phyloP scores from a whole-genome alignment of 2,329 filamentous ascomycete genomes.

The Exophiala lecanii-corni region DNA sequence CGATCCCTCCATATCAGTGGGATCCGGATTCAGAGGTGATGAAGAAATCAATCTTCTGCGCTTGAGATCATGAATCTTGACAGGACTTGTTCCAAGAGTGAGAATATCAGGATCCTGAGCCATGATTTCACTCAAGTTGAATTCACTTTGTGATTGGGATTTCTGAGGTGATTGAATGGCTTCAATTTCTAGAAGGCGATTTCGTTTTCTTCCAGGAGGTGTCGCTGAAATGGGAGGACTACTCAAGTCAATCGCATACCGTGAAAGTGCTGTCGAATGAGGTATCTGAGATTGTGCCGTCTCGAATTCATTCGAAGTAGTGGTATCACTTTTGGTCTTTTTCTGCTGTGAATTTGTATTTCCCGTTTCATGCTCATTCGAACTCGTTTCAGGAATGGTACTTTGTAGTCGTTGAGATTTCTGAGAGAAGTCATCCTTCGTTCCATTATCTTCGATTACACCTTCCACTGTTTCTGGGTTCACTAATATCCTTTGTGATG shows the following conservation, averaged over 20 bases:
- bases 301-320: conserved; percentile 13
- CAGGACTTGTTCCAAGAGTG: no score
- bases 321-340: not conserved
- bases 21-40: no score
- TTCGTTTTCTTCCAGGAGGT: conserved; percentile 17
- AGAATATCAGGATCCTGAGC: no score
- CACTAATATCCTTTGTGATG: conserved; percentile 1
- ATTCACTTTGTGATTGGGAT: conserved; percentile 12
- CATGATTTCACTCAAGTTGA: conserved; percentile 8
- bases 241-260: conserved; percentile 8
- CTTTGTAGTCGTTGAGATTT: conserved; percentile 5
- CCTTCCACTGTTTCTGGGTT: no score
- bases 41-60: no score
- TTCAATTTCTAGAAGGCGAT: conserved; percentile 21
- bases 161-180: conserved; percentile 17
- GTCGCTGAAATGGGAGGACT: conserved; percentile 14
- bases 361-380: conserved; percentile 11
- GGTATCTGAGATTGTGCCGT: conserved; percentile 18
- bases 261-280: conserved; percentile 1
- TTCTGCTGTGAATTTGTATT: no score
- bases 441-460: no score
- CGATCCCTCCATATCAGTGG: no score
- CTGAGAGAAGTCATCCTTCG: no score
- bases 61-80: no score
- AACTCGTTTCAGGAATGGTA: conserved; percentile 22